Percentiles rank a stretch among this genome's conserved stretches.
These are phyloP conservation scores for Austroboletus eburneus DNA, from an alignment of 768 basidiomycete species.

Conservation along the genomic window DNA sequence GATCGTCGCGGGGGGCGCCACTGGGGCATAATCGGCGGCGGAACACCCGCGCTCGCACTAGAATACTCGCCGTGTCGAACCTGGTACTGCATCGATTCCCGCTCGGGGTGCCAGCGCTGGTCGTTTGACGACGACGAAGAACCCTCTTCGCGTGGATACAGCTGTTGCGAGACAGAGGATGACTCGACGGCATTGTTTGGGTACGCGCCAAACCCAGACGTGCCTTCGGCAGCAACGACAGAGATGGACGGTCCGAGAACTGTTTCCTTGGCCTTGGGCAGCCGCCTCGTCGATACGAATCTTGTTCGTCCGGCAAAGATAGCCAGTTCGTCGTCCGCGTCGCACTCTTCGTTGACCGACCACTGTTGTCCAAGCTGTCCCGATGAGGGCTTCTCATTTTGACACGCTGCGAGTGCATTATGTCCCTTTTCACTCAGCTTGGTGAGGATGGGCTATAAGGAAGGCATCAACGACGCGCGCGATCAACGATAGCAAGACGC, in stretches of 20 bases:
- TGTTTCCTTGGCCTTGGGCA: slow-evolving; percentile 15
- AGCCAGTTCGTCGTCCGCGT: slow-evolving; percentile 56
- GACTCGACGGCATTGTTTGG: slow-evolving; percentile 1
- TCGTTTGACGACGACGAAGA: slow-evolving; percentile 5
- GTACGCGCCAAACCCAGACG: slow-evolving; percentile 1
- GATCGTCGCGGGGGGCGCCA: slow-evolving; percentile 29
- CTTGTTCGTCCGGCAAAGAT: slow-evolving; percentile 68
- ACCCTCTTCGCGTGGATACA: slow-evolving; percentile 13
- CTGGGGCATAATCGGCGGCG: slow-evolving; percentile 12
- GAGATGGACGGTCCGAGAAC: background rate
- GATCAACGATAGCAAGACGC: slow-evolving; percentile 17
- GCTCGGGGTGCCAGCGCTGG: slow-evolving; percentile 19
- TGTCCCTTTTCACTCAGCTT: slow-evolving; percentile 65
- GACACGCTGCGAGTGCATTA: slow-evolving; percentile 43
- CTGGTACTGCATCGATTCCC: slow-evolving; percentile 8
- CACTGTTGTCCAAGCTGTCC: slow-evolving; percentile 38
- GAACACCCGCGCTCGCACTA: background rate
- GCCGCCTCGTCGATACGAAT: slow-evolving; percentile 49
- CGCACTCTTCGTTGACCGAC: slow-evolving; percentile 47
- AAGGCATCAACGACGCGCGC: no score
- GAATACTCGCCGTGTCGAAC: slow-evolving; percentile 7
- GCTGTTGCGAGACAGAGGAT: background rate
- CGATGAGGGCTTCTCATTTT: slow-evolving; percentile 31
- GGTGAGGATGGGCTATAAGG: slow-evolving; percentile 47
- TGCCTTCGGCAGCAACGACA: slow-evolving; percentile 3